Evolutionary conservation across 441 rosid species (phyloP), one percentile per base, ranked within the genome.

Genomic region (Cnidoscolus chayamansa): DNA sequence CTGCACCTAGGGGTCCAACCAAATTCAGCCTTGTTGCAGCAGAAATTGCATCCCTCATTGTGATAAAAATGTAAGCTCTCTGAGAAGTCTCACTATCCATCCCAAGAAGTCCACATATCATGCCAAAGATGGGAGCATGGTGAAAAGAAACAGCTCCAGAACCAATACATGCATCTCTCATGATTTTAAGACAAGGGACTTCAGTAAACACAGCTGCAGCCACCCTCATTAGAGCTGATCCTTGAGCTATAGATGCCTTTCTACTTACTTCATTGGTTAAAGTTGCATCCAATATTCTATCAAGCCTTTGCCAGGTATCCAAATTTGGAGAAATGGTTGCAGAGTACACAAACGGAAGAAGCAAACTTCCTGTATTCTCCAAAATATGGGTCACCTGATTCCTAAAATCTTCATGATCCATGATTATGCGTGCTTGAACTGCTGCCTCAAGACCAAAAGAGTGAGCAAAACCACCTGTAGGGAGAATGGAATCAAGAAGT

Each of bases 391-490:
- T 66, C 53, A 86, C 77, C 48, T 81, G 86, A n/a, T 82, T 73
- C 70, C 72, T 84, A 9, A 92, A 84, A 71, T 87, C 90, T 65
- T 81, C 84, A 19, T 84, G 87, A 71, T 78, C 49, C 15, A 83
- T 72, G 63, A 91, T 63, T 5, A 87, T 60, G 7, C 82, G 87
- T 4, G 94, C 84, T 76, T 90, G 93, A 59, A 90, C 75, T 35
- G 94, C 94, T 51, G 97, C 91, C 82, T 94, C 97, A 1, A 94
- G 89, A 73, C 98, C 97, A 59, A 84, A 85, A 0, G 97, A 94
- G 77, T 94, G 97, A 64, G 97, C 97, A 72, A 94, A 94, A 2
- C 96, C 97, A 11, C 97, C 93, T 0, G 97, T 92, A 11, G 97
- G 97, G 58, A 94, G 96, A 79, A 90, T 82, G 19, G 98, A 94